phyloP scores from a whole-genome alignment of 495 filamentous ascomycete species.

The Penicillium fimorum region DNA sequence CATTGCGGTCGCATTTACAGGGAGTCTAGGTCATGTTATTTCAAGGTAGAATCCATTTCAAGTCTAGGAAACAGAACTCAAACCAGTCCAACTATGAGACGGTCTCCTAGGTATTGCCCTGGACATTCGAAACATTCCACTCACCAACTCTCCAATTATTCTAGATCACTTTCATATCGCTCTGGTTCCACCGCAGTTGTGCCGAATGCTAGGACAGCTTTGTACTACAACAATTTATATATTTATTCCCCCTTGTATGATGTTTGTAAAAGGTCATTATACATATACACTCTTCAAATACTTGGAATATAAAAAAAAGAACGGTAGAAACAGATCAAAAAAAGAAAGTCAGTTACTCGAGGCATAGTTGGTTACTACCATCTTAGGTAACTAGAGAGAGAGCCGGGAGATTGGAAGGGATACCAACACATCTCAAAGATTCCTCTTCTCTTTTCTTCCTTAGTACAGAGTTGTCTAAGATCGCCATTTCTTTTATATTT shows the following conservation, averaged over 20 bases:
- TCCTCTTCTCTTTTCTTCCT: not conserved
- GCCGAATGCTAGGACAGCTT: constrained; percentile 3
- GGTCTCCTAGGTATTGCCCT: not conserved
- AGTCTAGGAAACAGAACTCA: not conserved
- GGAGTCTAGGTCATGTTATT: constrained; percentile 17
- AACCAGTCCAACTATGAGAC: not conserved
- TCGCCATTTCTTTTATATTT: not conserved
- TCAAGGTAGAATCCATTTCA: not conserved
- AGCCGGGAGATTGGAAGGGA: not conserved
- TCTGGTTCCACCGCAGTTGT: constrained; percentile 5
- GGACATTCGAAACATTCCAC: not conserved
- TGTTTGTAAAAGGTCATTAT: not conserved
- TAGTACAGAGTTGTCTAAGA: not conserved
- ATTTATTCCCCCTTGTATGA: not conserved
- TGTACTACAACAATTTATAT: not conserved
- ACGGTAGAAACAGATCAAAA: not conserved
- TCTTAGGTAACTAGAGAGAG: not conserved
- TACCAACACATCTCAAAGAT: constrained; percentile 1
- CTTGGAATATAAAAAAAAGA: not conserved
- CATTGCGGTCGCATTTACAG: constrained; percentile 15
- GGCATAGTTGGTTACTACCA: not conserved
- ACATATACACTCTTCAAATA: not conserved
- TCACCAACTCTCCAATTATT: not conserved
- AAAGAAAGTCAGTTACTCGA: not conserved
- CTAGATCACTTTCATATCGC: not conserved